Base-by-base conservation (phyloP, 2,329 filamentous ascomycete genomes). In the Penicillium griseofulvum region DNA sequence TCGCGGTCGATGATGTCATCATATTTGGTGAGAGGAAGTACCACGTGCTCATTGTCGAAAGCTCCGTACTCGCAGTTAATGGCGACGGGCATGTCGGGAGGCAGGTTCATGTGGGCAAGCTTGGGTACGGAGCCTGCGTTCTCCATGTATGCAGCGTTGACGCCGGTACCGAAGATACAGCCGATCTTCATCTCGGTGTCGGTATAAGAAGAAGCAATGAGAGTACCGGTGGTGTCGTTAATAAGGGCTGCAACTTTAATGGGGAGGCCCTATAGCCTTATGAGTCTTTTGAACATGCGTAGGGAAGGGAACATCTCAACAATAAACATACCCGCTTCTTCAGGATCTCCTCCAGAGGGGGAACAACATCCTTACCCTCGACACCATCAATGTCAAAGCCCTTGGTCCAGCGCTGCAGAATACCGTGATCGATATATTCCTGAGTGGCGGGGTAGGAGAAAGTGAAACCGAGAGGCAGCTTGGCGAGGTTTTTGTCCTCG, bases 61-160 rank as follows among this genome's bases (percentile, higher is more conserved):
- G 93, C 92, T 63, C 93, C 93, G 84, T 92, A 97, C 75, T 97
- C 93, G 79, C 92, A 97, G 81, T 97, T 97, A 79, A 97, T 96
- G 49, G 91, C 91, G 82, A 97, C 95, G 44, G 88, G 91, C 57
- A 86, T 86, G 58, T 94, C 87, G 0, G 90, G 80, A 47, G 91
- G 89, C 36, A 97, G 83, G 68, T 95, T 94, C 81, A 96, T 84
- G 77, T 97, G 86, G 11, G 89, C 90, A 52, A 99, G 85, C 81
- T 99, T 99, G 62, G 92, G 93, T 62, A 99, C 91, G 12, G 88
- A 90, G 62, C 91, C 91, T 61, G 85, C 90, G 68, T 95, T 78
- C 76, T 99, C 94, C 89, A 99, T 96, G 79, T 99, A 99, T 37
- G 94, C 94, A 38, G 93, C 94, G 69, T 99, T 99, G 79, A 94